These are phyloP conservation scores for Spathaspora boniae DNA, from an alignment of 805 yeast genomes.

Conservation along the genomic window DNA sequence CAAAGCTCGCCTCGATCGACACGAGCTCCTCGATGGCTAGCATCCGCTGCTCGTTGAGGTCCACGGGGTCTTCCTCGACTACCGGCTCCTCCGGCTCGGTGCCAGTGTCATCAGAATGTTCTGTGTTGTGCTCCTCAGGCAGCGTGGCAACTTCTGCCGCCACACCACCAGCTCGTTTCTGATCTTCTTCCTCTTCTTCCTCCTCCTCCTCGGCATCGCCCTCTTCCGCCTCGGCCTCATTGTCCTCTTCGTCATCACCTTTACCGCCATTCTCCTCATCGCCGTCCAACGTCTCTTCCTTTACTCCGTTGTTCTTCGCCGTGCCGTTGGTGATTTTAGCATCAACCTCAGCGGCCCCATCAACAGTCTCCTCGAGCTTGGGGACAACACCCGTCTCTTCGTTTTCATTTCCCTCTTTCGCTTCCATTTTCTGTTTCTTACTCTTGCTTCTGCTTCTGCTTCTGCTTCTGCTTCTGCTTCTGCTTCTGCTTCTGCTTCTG, in stretches of 20 bases:
- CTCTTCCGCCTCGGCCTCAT: slow-evolving; percentile 14
- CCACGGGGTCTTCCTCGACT: slow-evolving; percentile 15
- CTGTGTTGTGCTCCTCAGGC: slow-evolving; percentile 11
- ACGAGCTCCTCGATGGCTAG: slow-evolving; percentile 72
- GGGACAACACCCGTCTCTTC: slow-evolving; percentile 4
- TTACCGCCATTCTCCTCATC: slow-evolving; percentile 13
- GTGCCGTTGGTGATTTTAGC: slow-evolving; percentile 1
- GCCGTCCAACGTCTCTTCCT: slow-evolving; percentile 7
- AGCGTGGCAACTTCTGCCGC: slow-evolving; percentile 15
- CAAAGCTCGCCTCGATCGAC: slow-evolving; percentile 81
- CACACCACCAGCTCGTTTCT: slow-evolving; percentile 12
- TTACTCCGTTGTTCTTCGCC: slow-evolving; percentile 1
- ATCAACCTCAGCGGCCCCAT: no score
- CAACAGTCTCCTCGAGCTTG: no score
- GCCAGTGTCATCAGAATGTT: slow-evolving; percentile 15
- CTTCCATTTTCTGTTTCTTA: slow-evolving; percentile 8
- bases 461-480: slow-evolving; percentile 17
- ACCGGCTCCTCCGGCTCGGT: slow-evolving; percentile 12
- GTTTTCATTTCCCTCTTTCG: slow-evolving; percentile 5
- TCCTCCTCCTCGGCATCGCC: slow-evolving; percentile 16
- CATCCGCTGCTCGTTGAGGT: slow-evolving; percentile 44
- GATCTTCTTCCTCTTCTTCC: slow-evolving; percentile 18
- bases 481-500: slow-evolving; percentile 3
- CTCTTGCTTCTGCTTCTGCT: no score
- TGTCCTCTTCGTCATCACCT: slow-evolving; percentile 14